phyloP scores from a whole-genome alignment of 1,284 basidiomycete genomes.

The Ceratobasidium sp. region DNA sequence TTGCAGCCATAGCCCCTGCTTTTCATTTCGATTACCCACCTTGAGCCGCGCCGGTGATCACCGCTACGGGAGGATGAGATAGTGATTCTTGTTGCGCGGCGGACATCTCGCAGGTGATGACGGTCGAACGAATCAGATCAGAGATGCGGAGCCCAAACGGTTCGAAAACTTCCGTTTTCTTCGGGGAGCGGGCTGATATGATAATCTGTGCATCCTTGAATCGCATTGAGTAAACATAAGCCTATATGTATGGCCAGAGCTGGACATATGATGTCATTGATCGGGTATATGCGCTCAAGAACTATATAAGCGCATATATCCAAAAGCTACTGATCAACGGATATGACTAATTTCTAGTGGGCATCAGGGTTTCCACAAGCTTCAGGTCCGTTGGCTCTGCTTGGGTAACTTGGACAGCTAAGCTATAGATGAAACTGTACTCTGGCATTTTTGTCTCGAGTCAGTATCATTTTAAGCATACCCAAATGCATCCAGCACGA shows the following conservation, averaged over 20 bases:
- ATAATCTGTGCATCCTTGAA: neutral
- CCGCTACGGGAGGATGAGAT: conserved; percentile 10
- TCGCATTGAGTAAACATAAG: neutral
- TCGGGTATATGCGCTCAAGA: neutral
- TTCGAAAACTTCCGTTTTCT: conserved; percentile 1
- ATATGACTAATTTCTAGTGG: no score
- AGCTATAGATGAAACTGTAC: no score
- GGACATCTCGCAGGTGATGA: neutral
- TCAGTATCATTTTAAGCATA: no score
- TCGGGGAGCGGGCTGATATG: neutral
- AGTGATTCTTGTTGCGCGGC: neutral
- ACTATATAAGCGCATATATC: no score
- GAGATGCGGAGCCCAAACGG: no score
- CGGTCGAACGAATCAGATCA: neutral
- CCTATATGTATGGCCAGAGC: neutral
- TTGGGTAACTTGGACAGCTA: no score
- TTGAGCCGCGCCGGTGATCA: conserved; percentile 42
- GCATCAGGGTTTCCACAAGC: no score
- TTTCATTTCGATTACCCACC: neutral
- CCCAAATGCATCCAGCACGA: no score
- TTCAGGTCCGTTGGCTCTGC: no score
- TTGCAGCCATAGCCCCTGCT: neutral
- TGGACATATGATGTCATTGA: neutral
- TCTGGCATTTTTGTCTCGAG: no score
- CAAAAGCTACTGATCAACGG: no score